Conservation (phyloP, 495 filamentous ascomycete genomes). For the Aspergillus hancockii region DNA sequence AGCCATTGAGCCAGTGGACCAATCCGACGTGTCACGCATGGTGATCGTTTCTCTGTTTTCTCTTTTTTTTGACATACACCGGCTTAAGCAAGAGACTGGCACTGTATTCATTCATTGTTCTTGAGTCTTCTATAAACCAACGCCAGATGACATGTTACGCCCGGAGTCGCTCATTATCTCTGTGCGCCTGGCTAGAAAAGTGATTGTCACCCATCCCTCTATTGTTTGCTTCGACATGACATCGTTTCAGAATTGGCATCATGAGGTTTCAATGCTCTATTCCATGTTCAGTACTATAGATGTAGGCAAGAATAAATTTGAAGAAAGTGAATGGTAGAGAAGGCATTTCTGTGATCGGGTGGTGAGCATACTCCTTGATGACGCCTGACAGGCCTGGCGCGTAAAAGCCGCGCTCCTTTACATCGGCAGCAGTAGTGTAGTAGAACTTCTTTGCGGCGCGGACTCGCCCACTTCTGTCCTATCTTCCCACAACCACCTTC, state of each 20-base stretch:
- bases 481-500: conserved; percentile 28
- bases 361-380: conserved; percentile 26
- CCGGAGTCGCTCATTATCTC: not conserved
- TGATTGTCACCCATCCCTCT: not conserved
- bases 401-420: conserved; percentile 33
- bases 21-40: not conserved
- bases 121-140: not conserved
- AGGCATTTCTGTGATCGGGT: conserved; percentile 11
- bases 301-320: conserved; percentile 4
- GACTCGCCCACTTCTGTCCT: conserved; percentile 31
- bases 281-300: conserved; percentile 4
- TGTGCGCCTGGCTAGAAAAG: not conserved
- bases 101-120: not conserved
- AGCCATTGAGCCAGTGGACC: not conserved
- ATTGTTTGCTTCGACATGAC: not conserved
- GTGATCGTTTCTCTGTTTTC: not conserved
- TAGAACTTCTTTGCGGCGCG: conserved; percentile 28
- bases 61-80: not conserved
- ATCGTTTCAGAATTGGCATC: not conserved
- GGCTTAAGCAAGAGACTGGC: not conserved
- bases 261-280: not conserved
- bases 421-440: conserved; percentile 23
- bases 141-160: not conserved
- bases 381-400: conserved; percentile 25
- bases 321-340: conserved; percentile 4